Evolutionary conservation across 768 basidiomycete genomes (phyloP), one percentile per base, ranked within the genome.

Genomic region (Leccinum rimulosum): DNA sequence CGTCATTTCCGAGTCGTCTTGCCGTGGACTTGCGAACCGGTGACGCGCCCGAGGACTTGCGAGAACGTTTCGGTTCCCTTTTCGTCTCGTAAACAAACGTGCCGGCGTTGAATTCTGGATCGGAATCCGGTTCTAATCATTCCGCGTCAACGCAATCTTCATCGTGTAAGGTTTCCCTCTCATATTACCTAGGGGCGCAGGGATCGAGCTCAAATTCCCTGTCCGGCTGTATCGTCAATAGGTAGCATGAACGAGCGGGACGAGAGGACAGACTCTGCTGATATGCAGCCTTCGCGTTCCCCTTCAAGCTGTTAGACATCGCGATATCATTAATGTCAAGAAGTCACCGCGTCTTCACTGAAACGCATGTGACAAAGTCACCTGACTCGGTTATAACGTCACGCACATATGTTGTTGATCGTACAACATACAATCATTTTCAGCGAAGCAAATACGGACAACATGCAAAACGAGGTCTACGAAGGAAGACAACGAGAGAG

Each of bases 151-250:
- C 7, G 1, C 9, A 19, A 43, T 43, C 40, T 19, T 19, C 10
- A 43, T 19, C 17, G 43, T 17, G 17, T 11, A 25, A 7, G 28
- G 30, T 48, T 40, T 50, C 43, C 50, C 4, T 11, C 10, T 47
- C 25, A 12, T 63, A 25, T 25, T 25, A 73, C 77, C 76, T 66
- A 75, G 63, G 36, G 78, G 77, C 2, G 74, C 74, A 6, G 74
- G 67, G 15, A 74, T 70, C 3, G 77, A 75, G 22, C 58, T 47
- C 56, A 64, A 58, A 12, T 27, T 56, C 51, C 74, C 72, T 73
- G 45, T 25, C 3, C 5, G 53, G 0, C 11, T 3, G 19, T 35
- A 30, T n/a, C 4, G 25, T 67, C 50, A 63, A 17, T 31, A 40
- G 14, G 54, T 12, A 28, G 33, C 10, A 3, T 22, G 11, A 12